phyloP scores from a whole-genome alignment of 1,284 basidiomycete genomes.

The Cutaneotrichosporon mucoides region DNA sequence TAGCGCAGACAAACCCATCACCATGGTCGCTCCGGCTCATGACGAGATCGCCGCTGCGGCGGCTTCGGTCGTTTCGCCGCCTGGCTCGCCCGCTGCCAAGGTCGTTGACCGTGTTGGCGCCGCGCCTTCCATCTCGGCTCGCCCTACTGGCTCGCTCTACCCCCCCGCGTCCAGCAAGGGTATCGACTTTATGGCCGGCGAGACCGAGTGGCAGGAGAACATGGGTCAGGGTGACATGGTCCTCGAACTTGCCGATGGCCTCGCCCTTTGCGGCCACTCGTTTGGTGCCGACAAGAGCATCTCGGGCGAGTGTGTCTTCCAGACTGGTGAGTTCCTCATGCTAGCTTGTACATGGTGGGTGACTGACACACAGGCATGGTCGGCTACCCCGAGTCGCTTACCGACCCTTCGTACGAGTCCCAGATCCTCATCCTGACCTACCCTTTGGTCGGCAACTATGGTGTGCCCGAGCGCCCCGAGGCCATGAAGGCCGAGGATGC shows the following conservation, averaged over 20 bases:
- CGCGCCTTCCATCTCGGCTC: constrained; percentile 19
- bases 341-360: no score
- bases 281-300: constrained; percentile 94
- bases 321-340: constrained; percentile 71
- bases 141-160: constrained; percentile 39
- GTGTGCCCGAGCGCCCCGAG: constrained; percentile 75
- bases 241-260: constrained; percentile 87
- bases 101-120: constrained; percentile 16
- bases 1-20: constrained; percentile 4
- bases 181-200: constrained; percentile 43
- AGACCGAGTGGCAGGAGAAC: constrained; percentile 39
- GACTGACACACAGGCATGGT: constrained; percentile 74
- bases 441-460: constrained; percentile 96
- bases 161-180: constrained; percentile 46
- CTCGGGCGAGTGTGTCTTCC: constrained; percentile 98
- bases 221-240: constrained; percentile 56
- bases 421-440: constrained; percentile 98
- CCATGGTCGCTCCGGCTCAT: constrained; percentile 17
- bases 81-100: constrained; percentile 21
- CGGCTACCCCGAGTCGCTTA: constrained; percentile 96
- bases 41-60: constrained; percentile 15
- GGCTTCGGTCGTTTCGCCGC: constrained; percentile 9
- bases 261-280: constrained; percentile 80
- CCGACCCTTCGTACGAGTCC: constrained; percentile 97
- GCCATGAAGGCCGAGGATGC: constrained; percentile 43